Evolutionary conservation across 495 filamentous ascomycete species (phyloP).

Genomic region (Monascus purpureus): DNA sequence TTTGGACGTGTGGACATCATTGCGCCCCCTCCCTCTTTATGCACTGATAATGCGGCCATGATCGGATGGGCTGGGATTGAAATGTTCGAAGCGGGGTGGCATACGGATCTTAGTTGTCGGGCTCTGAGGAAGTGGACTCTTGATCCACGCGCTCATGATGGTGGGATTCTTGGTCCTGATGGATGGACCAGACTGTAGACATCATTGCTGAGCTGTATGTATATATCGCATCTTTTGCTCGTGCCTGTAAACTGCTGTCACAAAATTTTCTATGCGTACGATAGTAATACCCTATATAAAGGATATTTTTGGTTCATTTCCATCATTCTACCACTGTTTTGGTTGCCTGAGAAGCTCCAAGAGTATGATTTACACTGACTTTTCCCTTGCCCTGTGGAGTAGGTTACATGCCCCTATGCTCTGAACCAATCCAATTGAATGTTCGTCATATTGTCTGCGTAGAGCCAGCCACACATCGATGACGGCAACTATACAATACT

Average conservation of each 20-base stretch:
- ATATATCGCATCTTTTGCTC: too few species aligned
- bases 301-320: too few species aligned
- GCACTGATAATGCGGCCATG: slow-evolving; percentile 98
- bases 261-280: background rate
- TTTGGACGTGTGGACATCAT: slow-evolving; percentile 46
- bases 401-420: too few species aligned
- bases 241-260: too few species aligned
- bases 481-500: too few species aligned
- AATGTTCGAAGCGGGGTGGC: slow-evolving; percentile 75
- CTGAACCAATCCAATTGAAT: too few species aligned
- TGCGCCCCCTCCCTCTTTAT: slow-evolving; percentile 60
- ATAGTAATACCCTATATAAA: slow-evolving; percentile 3
- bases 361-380: too few species aligned
- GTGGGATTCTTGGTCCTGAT: slow-evolving; percentile 29
- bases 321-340: too few species aligned
- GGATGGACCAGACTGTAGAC: slow-evolving; percentile 19
- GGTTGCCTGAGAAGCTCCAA: too few species aligned
- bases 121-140: slow-evolving; percentile 66
- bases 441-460: too few species aligned
- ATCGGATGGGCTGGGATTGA: slow-evolving; percentile 89
- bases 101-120: slow-evolving; percentile 40
- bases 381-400: too few species aligned
- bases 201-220: background rate
- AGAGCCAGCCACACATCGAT: too few species aligned
- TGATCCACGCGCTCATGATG: slow-evolving; percentile 44